These are phyloP conservation scores for Juglanconis sp. DNA, from an alignment of 2,329 filamentous ascomycete genomes.

Conservation along the genomic window DNA sequence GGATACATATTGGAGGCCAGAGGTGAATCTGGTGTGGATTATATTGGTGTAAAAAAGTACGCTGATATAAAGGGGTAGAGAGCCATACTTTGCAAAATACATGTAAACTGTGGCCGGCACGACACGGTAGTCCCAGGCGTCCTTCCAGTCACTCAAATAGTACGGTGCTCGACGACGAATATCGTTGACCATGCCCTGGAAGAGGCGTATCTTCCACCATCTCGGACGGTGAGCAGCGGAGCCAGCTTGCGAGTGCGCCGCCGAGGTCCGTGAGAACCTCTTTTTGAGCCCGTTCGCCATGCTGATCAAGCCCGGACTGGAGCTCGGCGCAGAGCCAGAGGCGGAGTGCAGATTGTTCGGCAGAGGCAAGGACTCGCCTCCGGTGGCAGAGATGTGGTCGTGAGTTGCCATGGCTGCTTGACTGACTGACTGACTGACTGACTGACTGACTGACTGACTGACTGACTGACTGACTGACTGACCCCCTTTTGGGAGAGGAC, in stretches of 20 bases:
- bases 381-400: conserved; percentile 18
- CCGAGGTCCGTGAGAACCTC: conserved; percentile 1
- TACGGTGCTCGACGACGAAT: conserved; percentile 70
- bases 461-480: no score
- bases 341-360: conserved; percentile 12
- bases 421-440: neutral
- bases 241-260: conserved; percentile 1
- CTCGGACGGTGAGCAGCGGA: conserved; percentile 7
- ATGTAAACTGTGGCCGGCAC: conserved; percentile 86
- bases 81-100: conserved; percentile 86
- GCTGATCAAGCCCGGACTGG: conserved; percentile 9
- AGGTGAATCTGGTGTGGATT: neutral
- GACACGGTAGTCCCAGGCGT: conserved; percentile 89
- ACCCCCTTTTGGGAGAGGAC: neutral
- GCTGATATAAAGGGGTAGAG: neutral
- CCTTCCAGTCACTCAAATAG: conserved; percentile 78
- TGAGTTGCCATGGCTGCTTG: neutral
- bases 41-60: neutral
- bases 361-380: conserved; percentile 24
- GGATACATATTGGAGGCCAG: no score
- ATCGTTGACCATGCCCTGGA: conserved; percentile 78
- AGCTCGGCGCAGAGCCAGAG: conserved; percentile 14
- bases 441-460: neutral
- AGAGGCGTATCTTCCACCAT: conserved; percentile 75
- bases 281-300: conserved; percentile 22